Evolutionary conservation across 139 green algal genomes (phyloP), one percentile per base, ranked within the genome.

Genomic region (Zygnema cylindricum): DNA sequence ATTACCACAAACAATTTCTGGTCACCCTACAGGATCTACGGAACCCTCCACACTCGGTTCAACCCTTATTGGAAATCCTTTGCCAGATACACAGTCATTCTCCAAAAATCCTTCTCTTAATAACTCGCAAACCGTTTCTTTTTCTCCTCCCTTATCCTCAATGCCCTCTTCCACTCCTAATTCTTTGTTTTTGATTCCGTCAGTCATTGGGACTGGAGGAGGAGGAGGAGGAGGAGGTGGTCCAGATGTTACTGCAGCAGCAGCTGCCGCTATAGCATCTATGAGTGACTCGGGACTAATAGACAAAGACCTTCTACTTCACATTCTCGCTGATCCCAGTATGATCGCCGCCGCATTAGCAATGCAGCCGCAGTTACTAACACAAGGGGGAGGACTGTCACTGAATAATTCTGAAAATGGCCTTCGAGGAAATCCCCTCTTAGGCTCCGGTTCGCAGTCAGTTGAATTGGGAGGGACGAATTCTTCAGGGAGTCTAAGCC

Each of bases 311-410:
- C 71, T 79, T 11, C 71, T 79, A 3, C 36, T 79, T 7, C 71
- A 79, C 11, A 79, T 79, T n/a, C 16, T 79, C 11, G 38, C 36
- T 16, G 71, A 79, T 79, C 71, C 71, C 71, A 41, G 38, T 41
- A 79, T 79, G 71, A 43, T 79, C 11, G 71, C 71, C 16, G 38
- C 36, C 16, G 36, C 38, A 25, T 40, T 79, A 16, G 71, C 71
- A 41, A 79, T 54, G 71, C 71, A 79, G 71, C 7, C 7, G 71
- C 38, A 41, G n/a, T n/a, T n/a, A 63, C 49, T 63, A 7, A 16
- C 49, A 7, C 49, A 16, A 7, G 49, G 49, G 16, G 49, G 7
- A 63, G 49, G 16, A 16, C 16, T 16, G 16, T 63, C 16, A 16
- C 49, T 16, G 7, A 63, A 16, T 16, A 63, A 16, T 16, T 7